Evolutionary conservation across 2,329 filamentous ascomycete species (phyloP).

Genomic region (Bimuria novae-zelandiae): DNA sequence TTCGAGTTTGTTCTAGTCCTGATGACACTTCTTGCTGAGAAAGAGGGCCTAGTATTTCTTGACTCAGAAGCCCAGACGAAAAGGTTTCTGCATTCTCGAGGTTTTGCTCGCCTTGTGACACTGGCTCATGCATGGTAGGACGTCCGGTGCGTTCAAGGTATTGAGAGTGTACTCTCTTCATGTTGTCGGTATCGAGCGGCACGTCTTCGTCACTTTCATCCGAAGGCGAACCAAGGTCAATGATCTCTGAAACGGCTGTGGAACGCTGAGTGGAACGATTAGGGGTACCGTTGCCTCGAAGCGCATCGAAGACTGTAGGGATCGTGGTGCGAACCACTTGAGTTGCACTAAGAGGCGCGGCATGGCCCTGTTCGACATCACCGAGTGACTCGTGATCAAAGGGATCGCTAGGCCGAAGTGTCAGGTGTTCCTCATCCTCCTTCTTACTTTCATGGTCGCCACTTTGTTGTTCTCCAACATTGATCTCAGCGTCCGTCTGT

Average conservation of each 20-base stretch:
- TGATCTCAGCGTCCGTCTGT: slow-evolving; percentile 1
- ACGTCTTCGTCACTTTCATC: slow-evolving; percentile 9
- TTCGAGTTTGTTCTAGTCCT: neutral
- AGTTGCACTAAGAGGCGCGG: neutral
- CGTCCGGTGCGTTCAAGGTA: no score
- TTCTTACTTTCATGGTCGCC: neutral
- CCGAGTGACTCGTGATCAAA: neutral
- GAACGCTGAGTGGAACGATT: slow-evolving; percentile 9
- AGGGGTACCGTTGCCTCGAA: neutral
- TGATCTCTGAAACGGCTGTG: slow-evolving; percentile 17
- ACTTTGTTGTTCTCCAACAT: neutral
- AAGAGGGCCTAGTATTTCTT: neutral
- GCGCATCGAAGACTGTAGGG: neutral
- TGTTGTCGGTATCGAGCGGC: no score
- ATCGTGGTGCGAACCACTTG: no score
- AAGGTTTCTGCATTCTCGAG: no score
- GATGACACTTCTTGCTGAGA: neutral
- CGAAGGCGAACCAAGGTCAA: slow-evolving; percentile 31
- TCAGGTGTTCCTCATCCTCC: no score
- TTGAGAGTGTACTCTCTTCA: no score
- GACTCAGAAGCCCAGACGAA: no score
- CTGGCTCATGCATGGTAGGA: no score
- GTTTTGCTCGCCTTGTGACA: no score
- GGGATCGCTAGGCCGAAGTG: no score
- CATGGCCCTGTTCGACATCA: neutral